Evolutionary conservation across 108 stramenopile species (phyloP), one percentile per base, ranked within the genome.

Genomic region (Pseudonitzschia multiseries): DNA sequence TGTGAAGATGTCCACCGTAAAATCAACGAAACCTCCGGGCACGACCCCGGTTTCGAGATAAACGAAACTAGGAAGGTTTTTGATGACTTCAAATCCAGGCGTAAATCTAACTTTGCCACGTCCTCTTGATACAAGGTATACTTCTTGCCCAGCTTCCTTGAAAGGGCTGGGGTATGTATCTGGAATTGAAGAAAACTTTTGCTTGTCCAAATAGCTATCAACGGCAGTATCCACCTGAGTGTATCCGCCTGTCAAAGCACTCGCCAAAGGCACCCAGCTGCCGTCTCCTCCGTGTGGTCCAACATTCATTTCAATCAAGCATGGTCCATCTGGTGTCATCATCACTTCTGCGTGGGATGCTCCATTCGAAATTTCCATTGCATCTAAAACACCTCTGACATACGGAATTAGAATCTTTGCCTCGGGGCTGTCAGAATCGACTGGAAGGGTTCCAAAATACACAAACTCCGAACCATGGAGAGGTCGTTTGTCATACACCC

Each of bases 201-300:
- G 78, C 57, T 84, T 83, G 57, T 91, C 90, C 26, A 93, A 70
- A 68, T 90, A 94, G 26, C 83, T 70, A 78, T 95, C 93, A 32
- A 92, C 87, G 44, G 93, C 85, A 18, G 82, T 92, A 57, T 89
- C 90, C 20, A 96, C 89, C 75, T 98, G 95, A 22, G 88, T 89
- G 70, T 93, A 90, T 28, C 95, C 95, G 17, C 90, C 91, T 40
- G 77, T 86, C 50, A 90, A 54, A 24, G 87, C 87, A 22, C 74
- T 72, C 18, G 86, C 87, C n/a, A 98, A 72, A 4, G 86, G 84
- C 21, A 84, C 69, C 91, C 93, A 98, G 42, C 91, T 96, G 21
- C 95, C 96, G 63, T 97, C 96, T 26, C 96, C 97, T 18, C 97
- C 97, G 62, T 98, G 98, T 36, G 88, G 81, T 28, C 94, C 86